Conservation (phyloP, 2,329 filamentous ascomycete genomes). For the Plectosphaerella plurivora region DNA sequence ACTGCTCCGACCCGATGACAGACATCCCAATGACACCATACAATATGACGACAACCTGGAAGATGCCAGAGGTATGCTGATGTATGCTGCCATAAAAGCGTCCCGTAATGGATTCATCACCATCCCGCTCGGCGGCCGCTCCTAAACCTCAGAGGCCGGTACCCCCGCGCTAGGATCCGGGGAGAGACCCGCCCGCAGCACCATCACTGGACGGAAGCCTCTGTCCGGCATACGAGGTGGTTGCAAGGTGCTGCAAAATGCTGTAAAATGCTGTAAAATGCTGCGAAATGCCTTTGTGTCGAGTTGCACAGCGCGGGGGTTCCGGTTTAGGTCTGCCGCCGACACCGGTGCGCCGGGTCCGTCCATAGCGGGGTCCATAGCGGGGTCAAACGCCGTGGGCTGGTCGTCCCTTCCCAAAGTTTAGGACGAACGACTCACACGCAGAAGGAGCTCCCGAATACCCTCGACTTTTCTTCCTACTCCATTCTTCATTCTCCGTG, state of each 20-base stretch:
- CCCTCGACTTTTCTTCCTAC: constrained; percentile 6
- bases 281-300: no score
- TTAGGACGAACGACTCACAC: neutral
- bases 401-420: neutral
- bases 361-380: constrained; percentile 5
- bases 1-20: no score
- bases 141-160: neutral
- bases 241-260: no score
- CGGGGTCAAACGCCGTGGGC: constrained; percentile 1
- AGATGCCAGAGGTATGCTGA: no score
- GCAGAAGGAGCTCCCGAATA: constrained; percentile 8
- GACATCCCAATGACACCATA: no score
- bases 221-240: no score
- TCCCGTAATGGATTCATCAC: neutral
- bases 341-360: neutral
- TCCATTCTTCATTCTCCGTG: constrained; percentile 3
- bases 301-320: neutral
- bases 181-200: neutral
- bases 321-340: neutral
- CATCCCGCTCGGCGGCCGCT: neutral
- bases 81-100: neutral
- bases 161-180: neutral
- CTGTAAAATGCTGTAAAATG: no score
- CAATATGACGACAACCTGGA: no score
- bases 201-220: no score